Evolutionary conservation across 352 stramenopile genomes (phyloP).

Genomic region (Globisporangium orthogonon): DNA sequence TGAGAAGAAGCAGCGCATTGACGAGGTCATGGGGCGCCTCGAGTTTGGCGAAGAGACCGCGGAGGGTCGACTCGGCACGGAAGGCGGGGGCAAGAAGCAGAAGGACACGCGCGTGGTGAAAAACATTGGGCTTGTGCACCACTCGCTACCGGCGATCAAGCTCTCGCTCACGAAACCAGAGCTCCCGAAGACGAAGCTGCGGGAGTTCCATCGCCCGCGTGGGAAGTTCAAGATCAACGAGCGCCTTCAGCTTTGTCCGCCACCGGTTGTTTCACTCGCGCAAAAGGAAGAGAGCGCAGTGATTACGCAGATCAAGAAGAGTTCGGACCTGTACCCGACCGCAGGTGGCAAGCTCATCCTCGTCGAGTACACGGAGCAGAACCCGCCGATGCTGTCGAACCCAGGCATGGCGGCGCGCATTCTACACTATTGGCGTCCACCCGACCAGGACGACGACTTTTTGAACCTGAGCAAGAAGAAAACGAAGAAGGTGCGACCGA

Average conservation of each 20-base stretch:
- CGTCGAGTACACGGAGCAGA: constrained; percentile 82
- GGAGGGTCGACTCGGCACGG: constrained; percentile 47
- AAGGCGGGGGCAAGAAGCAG: constrained; percentile 68
- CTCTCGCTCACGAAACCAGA: constrained; percentile 82
- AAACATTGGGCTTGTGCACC: constrained; percentile 79
- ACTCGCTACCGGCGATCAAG: constrained; percentile 85
- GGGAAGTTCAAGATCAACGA: constrained; percentile 88
- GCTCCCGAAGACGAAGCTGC: constrained; percentile 72
- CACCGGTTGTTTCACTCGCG: constrained; percentile 30
- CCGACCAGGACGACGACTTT: constrained; percentile 36
- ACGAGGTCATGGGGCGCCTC: constrained; percentile 74
- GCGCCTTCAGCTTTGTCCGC: constrained; percentile 40
- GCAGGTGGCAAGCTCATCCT: constrained; percentile 74
- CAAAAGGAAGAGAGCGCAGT: constrained; percentile 63
- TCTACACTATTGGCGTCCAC: constrained; percentile 78
- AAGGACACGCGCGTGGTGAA: constrained; percentile 84
- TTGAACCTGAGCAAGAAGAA: constrained; percentile 62
- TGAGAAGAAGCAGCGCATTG: constrained; percentile 79
- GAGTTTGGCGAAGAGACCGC: constrained; percentile 75
- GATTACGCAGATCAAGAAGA: constrained; percentile 87
- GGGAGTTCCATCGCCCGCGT: constrained; percentile 76
- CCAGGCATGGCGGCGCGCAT: constrained; percentile 80
- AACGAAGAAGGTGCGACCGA: constrained; percentile 52
- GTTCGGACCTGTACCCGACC: constrained; percentile 68
- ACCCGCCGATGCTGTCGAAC: constrained; percentile 75